Evolutionary conservation across 169 alveolate genomes (phyloP), one percentile per base, ranked within the genome.

Genomic region (Eimeria acervulina): DNA sequence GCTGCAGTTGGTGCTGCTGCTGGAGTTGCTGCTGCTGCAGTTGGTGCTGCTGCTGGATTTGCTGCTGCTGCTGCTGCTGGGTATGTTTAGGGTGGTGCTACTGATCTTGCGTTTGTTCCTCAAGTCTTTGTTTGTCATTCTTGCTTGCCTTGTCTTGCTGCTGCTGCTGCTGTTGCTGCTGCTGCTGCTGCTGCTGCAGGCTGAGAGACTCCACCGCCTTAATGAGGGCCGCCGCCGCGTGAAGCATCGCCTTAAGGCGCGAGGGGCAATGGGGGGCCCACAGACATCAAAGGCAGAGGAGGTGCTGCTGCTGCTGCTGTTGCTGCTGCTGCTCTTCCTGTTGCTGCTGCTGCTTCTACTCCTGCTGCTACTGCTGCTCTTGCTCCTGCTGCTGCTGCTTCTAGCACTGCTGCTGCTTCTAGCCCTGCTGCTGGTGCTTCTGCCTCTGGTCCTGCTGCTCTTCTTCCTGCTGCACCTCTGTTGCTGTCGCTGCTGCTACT

Each of bases 161-260:
- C 68, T 59, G 68, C 26, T 70, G 38, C 6, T 70, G 81, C 88
- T 44, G 59, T 2, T 76, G 36, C 61, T 44, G 51, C 63, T 36
- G 31, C 88, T 38, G 88, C 47, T 21, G 19, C 63, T 76, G 23
- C 59, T 76, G 61, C 33, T 76, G 47, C 88, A 76, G 88, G 88
- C 88, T 38, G 88, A 76, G 88, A 8, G 88, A 17, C 88, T 76
- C 61, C 88, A 76, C 26, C 88, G 88, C 2, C 88, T 76, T n/a
- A 76, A 76, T 40, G 88, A 76, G 31, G 88, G 88, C 2, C 88
- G 88, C 36, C 88, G 88, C 61, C 88, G 88, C 61, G 88, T 76
- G 17, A 76, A 76, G 28, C 47, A 76, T 40, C 88, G 88, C 15
- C 55, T 76, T 0, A 76, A 76, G 61, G 15, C 88, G 21, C 55